Conservation (phyloP, 305 asterid species). For the Ruellia speciosa region DNA sequence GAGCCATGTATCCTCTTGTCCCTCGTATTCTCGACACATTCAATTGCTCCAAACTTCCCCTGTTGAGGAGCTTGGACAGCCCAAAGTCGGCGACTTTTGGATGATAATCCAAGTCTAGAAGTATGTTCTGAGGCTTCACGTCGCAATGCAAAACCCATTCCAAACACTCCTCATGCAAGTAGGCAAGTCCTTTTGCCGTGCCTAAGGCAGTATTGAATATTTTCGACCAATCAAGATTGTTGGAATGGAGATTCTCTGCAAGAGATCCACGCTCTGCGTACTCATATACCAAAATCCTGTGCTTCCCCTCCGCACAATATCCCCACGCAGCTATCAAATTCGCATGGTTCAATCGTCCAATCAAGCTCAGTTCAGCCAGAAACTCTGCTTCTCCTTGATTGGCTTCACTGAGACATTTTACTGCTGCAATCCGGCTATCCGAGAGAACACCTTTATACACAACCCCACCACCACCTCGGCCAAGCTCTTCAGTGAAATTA, state of each 20-base stretch:
- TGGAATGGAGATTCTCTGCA: conserved; percentile 15
- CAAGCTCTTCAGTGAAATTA: conserved; percentile 29
- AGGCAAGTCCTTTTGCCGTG: conserved; percentile 25
- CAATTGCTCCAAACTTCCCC: conserved; percentile 6
- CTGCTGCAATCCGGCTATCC: conserved; percentile 27
- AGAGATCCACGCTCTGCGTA: conserved; percentile 25
- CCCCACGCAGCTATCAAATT: conserved; percentile 28
- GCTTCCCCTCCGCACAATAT: conserved; percentile 29
- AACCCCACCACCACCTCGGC: conserved; percentile 33
- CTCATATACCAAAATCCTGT: conserved; percentile 29
- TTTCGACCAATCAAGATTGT: conserved; percentile 12
- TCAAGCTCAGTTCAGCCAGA: conserved; percentile 27
- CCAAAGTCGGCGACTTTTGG: conserved; percentile 29
- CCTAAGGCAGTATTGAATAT: conserved; percentile 20
- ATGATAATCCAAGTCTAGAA: conserved; percentile 13
- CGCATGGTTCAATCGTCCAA: conserved; percentile 30
- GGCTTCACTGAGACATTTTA: conserved; percentile 26
- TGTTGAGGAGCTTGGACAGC: conserved; percentile 15
- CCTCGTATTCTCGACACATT: conserved; percentile 21
- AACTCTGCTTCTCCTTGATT: conserved; percentile 33
- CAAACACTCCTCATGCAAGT: conserved; percentile 28
- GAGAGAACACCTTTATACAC: conserved; percentile 30
- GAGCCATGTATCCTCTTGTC: conserved; percentile 26
- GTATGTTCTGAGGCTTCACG: conserved; percentile 27
- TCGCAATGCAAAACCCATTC: conserved; percentile 32